A percentile compares a stretch with the other conserved stretches of the same genome.
phyloP scores from a whole-genome alignment of 2,329 filamentous ascomycete genomes.

The Domatiomyces catenatus region DNA sequence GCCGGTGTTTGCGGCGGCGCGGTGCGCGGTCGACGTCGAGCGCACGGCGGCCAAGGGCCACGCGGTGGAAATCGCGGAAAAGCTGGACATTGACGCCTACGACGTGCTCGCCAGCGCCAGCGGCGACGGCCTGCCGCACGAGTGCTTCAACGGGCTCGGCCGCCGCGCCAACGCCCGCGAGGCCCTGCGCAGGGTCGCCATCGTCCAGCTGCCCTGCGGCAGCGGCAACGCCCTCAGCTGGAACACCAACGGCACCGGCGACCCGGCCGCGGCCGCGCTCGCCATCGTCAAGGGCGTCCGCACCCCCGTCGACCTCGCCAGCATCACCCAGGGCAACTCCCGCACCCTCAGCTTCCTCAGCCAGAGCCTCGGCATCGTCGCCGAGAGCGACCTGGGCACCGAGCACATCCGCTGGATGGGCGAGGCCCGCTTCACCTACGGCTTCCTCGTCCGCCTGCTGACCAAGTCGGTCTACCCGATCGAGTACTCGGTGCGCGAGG shows the following conservation, averaged over 20 bases:
- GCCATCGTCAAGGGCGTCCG: constrained; percentile 73
- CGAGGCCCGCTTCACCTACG: constrained; percentile 65
- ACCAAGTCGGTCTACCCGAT: constrained; percentile 71
- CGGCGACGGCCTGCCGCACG: constrained; percentile 79
- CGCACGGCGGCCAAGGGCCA: constrained; percentile 59
- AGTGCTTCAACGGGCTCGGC: constrained; percentile 86
- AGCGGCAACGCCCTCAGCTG: constrained; percentile 88
- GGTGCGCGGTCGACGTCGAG: constrained; percentile 59
- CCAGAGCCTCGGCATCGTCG: constrained; percentile 76
- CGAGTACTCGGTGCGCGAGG: constrained; percentile 73
- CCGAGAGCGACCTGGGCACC: constrained; percentile 77
- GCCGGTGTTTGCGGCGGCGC: constrained; percentile 69
- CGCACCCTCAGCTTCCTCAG: constrained; percentile 77
- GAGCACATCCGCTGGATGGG: constrained; percentile 93
- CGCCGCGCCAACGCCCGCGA: constrained; percentile 57
- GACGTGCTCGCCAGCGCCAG: constrained; percentile 83
- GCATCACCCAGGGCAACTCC: constrained; percentile 64
- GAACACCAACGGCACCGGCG: constrained; percentile 72
- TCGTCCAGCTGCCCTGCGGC: constrained; percentile 79
- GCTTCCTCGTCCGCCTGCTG: constrained; percentile 62
- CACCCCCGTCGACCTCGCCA: constrained; percentile 74
- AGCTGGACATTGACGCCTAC: constrained; percentile 61
- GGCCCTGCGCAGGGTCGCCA: constrained; percentile 61
- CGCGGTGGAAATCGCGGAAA: constrained; percentile 59
- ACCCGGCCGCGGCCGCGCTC: constrained; percentile 59